A percentile compares a stretch with the other conserved stretches of the same genome.
phyloP scores from a whole-genome alignment of 1,284 basidiomycete genomes.

The Lentinus polychrous region DNA sequence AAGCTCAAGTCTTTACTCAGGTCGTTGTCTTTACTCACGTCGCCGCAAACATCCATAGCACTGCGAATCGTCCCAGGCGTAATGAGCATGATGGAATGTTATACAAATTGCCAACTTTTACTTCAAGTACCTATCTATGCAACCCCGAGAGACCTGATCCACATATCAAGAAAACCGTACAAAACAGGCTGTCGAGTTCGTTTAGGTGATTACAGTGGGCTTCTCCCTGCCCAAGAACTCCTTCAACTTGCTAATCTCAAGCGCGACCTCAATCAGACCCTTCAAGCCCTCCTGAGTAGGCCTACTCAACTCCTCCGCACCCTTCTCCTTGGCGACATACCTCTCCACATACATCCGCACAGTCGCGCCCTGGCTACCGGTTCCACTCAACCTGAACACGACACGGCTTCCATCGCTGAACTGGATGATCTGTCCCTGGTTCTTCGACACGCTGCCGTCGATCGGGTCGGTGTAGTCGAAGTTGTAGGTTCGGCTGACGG shows the following conservation, averaged over 20 bases:
- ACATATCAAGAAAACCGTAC: too few species aligned
- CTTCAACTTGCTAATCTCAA: slow-evolving; percentile 79
- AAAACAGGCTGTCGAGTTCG: background rate
- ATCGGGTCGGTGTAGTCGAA: slow-evolving; percentile 98
- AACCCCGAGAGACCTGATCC: too few species aligned
- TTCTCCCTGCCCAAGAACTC: slow-evolving; percentile 82
- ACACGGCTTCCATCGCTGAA: slow-evolving; percentile 91
- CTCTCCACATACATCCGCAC: slow-evolving; percentile 90
- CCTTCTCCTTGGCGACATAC: slow-evolving; percentile 74
- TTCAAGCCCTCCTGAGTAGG: slow-evolving; percentile 87
- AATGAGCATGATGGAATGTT: too few species aligned
- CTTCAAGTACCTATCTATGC: too few species aligned
- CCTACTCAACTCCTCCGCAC: slow-evolving; percentile 65
- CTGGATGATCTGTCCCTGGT: slow-evolving; percentile 92
- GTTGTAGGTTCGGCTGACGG: slow-evolving; percentile 74
- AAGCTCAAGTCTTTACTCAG: too few species aligned
- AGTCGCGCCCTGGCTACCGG: slow-evolving; percentile 93
- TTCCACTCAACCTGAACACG: slow-evolving; percentile 94
- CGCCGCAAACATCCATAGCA: too few species aligned
- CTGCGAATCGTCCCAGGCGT: too few species aligned
- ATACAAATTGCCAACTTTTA: too few species aligned
- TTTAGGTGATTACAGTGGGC: slow-evolving; percentile 93
- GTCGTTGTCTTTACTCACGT: too few species aligned
- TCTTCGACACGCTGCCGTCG: slow-evolving; percentile 87
- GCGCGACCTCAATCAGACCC: slow-evolving; percentile 92